Conservation (phyloP, 176 grass and related monocot species). For the Poa annua region DNA sequence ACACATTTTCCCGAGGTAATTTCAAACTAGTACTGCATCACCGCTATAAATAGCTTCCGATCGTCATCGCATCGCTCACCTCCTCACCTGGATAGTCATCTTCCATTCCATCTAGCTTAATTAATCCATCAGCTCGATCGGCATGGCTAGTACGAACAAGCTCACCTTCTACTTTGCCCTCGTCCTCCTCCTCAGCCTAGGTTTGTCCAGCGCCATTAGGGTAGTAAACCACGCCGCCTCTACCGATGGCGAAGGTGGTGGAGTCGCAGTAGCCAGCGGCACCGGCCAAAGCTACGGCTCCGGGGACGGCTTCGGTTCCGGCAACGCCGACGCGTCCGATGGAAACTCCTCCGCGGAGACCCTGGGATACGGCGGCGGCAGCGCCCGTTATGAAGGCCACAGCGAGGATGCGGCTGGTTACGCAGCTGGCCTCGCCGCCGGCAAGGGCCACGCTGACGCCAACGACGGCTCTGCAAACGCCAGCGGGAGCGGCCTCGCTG, state of each 20-base stretch:
- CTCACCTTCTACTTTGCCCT: neutral
- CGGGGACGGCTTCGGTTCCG: neutral
- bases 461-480: neutral
- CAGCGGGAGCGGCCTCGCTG: neutral
- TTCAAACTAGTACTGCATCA: no score
- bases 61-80: neutral
- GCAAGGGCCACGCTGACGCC: constrained; percentile 4
- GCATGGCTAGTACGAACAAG: constrained; percentile 29
- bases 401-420: neutral
- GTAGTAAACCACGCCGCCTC: constrained; percentile 17
- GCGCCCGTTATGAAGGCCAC: neutral
- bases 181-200: constrained; percentile 15
- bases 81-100: no score
- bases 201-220: constrained; percentile 29
- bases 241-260: constrained; percentile 17
- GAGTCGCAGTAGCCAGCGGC: neutral
- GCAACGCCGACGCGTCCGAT: neutral
- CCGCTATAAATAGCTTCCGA: constrained; percentile 9
- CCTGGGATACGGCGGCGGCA: neutral
- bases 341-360: no score
- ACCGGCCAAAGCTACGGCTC: neutral
- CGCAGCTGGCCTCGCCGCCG: neutral
- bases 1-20: neutral
- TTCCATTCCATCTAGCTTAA: neutral
- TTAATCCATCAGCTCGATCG: no score